Conservation (phyloP, 169 alveolate genomes). For the Babesia sp. region DNA sequence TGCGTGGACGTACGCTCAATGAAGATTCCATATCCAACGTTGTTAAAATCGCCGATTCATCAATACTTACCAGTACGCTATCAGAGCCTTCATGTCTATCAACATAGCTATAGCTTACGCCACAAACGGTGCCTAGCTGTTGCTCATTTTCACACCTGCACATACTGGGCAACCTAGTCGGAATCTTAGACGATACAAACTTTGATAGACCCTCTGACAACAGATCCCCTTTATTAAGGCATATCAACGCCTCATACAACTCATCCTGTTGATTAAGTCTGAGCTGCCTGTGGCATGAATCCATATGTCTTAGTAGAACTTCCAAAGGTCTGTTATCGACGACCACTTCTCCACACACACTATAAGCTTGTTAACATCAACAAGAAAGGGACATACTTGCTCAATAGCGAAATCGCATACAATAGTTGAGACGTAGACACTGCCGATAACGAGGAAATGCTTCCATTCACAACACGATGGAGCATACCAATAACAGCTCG, state of each 20-base stretch:
- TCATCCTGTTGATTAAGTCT: conserved; percentile 40
- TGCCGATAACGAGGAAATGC: neutral
- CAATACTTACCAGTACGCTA: conserved; percentile 15
- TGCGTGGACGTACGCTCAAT: neutral
- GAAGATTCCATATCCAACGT: conserved; percentile 10
- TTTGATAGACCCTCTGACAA: conserved; percentile 9
- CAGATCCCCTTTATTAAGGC: neutral
- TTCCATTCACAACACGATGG: neutral
- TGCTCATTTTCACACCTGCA: conserved; percentile 8
- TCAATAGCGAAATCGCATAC: neutral
- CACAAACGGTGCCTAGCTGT: conserved; percentile 38
- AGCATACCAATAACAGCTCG: neutral
- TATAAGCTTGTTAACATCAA: neutral
- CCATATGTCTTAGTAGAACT: conserved; percentile 5
- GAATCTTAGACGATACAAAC: conserved; percentile 32
- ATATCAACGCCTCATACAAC: conserved; percentile 25
- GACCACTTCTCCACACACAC: neutral
- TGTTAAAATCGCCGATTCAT: conserved; percentile 20
- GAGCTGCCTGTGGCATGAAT: conserved; percentile 22
- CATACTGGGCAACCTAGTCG: conserved; percentile 43
- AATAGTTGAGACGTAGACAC: conserved; percentile 4
- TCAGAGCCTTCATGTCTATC: neutral
- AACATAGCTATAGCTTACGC: conserved; percentile 21
- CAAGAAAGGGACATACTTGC: neutral
- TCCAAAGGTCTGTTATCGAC: neutral